Evolutionary conservation across 2,329 filamentous ascomycete genomes (phyloP).

Genomic region (Myriosclerotinia scirpicola): DNA sequence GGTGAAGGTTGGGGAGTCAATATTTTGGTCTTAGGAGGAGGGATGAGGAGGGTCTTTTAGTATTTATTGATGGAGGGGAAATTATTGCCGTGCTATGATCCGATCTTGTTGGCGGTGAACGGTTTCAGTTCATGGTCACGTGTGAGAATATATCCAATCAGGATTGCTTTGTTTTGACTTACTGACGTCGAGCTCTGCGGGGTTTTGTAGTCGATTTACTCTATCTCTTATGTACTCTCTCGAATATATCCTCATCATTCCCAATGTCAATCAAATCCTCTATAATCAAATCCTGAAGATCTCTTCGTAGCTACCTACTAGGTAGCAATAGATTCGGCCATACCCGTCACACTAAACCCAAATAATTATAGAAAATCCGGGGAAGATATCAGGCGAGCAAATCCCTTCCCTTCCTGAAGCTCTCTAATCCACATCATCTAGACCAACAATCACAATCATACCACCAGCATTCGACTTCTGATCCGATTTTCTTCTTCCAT

Average conservation of each 20-base stretch:
- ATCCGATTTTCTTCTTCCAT: constrained; percentile 4
- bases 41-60: constrained; percentile 5
- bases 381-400: constrained; percentile 23
- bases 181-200: background rate
- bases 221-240: background rate
- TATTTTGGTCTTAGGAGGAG: constrained; percentile 20
- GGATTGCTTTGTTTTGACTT: constrained; percentile 17
- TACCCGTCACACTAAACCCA: constrained; percentile 7
- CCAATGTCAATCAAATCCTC: too few relatives aligned
- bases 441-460: constrained; percentile 23
- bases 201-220: background rate
- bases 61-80: constrained; percentile 21
- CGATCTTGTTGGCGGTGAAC: constrained; percentile 16
- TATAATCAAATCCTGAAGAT: too few relatives aligned
- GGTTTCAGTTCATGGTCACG: background rate
- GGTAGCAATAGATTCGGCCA: background rate
- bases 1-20: constrained; percentile 20
- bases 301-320: background rate
- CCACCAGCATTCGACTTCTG: constrained; percentile 14
- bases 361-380: constrained; percentile 18
- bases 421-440: constrained; percentile 4
- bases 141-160: background rate
- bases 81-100: constrained; percentile 4
- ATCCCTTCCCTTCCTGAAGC: constrained; percentile 14
- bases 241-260: background rate